These are phyloP conservation scores for Aspergillus sp. DNA, from an alignment of 2,329 filamentous ascomycete genomes.

Conservation along the genomic window DNA sequence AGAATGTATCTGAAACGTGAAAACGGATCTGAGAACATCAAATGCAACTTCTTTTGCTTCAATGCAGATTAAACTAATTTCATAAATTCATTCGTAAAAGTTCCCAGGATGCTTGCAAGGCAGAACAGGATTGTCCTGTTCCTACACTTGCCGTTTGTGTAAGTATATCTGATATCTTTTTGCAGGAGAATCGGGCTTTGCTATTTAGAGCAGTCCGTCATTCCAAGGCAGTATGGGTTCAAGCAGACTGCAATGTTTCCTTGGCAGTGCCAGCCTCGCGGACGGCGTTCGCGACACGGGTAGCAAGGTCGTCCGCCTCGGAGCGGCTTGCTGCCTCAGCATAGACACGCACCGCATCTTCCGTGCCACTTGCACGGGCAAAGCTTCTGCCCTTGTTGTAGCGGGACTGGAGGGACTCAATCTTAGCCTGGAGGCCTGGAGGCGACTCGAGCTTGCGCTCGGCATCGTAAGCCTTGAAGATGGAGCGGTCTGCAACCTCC, in stretches of 20 bases:
- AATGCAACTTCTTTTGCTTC: slow-evolving; percentile 7
- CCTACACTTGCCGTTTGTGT: neutral
- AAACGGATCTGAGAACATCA: neutral
- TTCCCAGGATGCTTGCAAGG: slow-evolving; percentile 1
- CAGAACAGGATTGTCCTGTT: neutral
- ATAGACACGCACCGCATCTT: slow-evolving; percentile 94
- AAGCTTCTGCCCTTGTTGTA: slow-evolving; percentile 89
- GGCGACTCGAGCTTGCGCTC: slow-evolving; percentile 85
- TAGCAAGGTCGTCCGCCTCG: slow-evolving; percentile 87
- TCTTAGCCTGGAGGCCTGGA: slow-evolving; percentile 75
- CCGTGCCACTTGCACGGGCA: slow-evolving; percentile 88
- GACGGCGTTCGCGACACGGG: slow-evolving; percentile 76
- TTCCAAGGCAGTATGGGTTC: neutral
- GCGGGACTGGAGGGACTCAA: slow-evolving; percentile 84
- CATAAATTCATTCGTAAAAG: slow-evolving; percentile 9
- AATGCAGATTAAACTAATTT: slow-evolving; percentile 7
- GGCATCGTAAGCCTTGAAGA: slow-evolving; percentile 89
- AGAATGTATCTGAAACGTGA: neutral
- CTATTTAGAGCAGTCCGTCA: neutral
- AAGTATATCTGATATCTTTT: neutral
- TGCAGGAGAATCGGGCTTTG: neutral
- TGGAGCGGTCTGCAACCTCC: slow-evolving; percentile 81
- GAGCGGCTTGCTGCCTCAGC: slow-evolving; percentile 87
- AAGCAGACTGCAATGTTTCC: slow-evolving; percentile 20
- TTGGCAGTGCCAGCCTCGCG: slow-evolving; percentile 54